Percentiles rank a stretch among this genome's conserved stretches.
Evolutionary conservation across 1,284 basidiomycete genomes (phyloP).

Genomic region (Cutaneotrichosporon dermatis): DNA sequence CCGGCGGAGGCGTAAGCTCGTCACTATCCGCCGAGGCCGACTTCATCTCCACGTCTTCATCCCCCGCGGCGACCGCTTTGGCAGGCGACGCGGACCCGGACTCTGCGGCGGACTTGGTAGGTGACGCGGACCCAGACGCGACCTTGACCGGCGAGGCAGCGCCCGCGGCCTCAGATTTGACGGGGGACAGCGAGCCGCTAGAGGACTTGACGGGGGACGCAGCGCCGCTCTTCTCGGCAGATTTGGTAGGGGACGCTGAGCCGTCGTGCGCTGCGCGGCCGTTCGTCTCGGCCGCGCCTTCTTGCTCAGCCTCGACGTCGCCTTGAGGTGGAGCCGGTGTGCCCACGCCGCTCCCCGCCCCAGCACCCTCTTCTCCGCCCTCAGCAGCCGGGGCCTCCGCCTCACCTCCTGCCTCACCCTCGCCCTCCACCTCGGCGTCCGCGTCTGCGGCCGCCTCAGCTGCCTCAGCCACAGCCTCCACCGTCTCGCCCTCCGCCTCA

Average conservation of each 20-base stretch:
- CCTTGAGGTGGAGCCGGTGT: not conserved
- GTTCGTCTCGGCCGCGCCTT: not conserved
- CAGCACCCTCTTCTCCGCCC: not conserved
- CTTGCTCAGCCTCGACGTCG: not conserved
- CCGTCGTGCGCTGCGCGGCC: not conserved
- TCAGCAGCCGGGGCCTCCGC: not conserved
- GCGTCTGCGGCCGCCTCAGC: no score
- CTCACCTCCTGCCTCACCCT: constrained; percentile 3
- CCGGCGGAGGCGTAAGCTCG: not conserved
- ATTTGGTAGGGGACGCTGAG: not conserved
- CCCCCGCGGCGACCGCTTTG: not conserved
- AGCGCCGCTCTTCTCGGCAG: no score
- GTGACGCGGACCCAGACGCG: not conserved
- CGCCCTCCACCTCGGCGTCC: constrained; percentile 7
- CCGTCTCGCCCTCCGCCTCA: constrained; percentile 3
- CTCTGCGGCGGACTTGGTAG: not conserved
- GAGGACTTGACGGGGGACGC: no score
- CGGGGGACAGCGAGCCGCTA: not conserved
- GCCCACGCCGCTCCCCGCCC: no score
- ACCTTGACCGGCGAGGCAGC: not conserved
- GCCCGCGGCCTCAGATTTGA: not conserved
- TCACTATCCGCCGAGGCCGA: not conserved
- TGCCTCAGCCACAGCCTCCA: no score
- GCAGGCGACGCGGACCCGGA: not conserved
- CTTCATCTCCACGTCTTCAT: constrained; percentile 3